phyloP scores from a whole-genome alignment of 1,284 basidiomycete genomes.

The Porodaedalea pini region DNA sequence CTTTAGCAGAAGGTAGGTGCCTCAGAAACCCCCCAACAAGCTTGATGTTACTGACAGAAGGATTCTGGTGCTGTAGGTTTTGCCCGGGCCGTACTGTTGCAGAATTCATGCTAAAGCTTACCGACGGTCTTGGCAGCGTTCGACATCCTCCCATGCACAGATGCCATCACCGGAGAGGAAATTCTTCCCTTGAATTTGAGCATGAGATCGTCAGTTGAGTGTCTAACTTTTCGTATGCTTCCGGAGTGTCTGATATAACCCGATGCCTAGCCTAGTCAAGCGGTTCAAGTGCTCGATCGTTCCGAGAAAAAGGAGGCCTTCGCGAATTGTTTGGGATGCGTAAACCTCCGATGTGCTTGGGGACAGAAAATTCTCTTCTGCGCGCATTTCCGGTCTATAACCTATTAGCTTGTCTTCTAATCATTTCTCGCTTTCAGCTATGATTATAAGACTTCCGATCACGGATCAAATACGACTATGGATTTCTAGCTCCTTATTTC shows the following conservation, averaged over 20 bases:
- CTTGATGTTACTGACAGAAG: background rate
- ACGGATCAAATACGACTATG: too few species aligned
- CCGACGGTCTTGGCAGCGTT: slow-evolving; percentile 15
- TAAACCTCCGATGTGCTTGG: too few species aligned
- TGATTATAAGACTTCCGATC: too few species aligned
- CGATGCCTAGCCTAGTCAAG: background rate
- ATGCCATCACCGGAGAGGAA: slow-evolving; percentile 10
- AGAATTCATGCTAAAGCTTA: slow-evolving; percentile 21
- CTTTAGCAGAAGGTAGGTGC: slow-evolving; percentile 16
- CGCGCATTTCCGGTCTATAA: too few species aligned
- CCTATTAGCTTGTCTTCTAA: too few species aligned
- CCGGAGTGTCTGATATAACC: background rate
- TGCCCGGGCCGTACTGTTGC: slow-evolving; percentile 24
- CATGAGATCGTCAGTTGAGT: background rate
- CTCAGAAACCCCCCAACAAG: background rate
- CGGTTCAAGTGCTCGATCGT: slow-evolving; percentile 12
- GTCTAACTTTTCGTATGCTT: background rate
- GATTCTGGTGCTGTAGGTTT: slow-evolving; percentile 9
- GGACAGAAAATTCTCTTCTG: too few species aligned
- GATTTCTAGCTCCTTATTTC: background rate
- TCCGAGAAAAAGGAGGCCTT: background rate
- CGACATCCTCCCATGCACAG: slow-evolving; percentile 10
- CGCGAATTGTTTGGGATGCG: background rate
- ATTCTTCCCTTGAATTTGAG: background rate
- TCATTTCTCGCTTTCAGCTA: too few species aligned